Evolutionary conservation across 2,329 filamentous ascomycete species (phyloP).

Genomic region (Decorospora gaudefroyi): DNA sequence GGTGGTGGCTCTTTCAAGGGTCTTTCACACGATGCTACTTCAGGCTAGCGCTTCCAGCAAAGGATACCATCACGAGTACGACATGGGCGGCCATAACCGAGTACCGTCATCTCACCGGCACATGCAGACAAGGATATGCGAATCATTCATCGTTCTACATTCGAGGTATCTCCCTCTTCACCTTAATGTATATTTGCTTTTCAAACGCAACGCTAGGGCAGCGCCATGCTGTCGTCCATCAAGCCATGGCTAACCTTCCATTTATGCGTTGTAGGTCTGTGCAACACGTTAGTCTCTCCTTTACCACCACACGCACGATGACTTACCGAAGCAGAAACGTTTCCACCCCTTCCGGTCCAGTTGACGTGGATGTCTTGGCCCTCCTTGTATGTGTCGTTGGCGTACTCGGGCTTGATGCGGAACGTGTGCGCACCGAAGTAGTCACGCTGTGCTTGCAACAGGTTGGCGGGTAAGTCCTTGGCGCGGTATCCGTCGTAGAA

Average conservation of each 20-base stretch:
- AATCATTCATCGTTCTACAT: slow-evolving; percentile 34
- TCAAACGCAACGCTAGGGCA: slow-evolving; percentile 9
- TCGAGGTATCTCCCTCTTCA: slow-evolving; percentile 24
- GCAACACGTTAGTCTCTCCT: slow-evolving; percentile 1
- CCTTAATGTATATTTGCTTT: slow-evolving; percentile 15
- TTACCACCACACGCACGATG: not conserved
- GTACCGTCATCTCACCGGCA: not conserved
- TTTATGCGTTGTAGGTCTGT: slow-evolving; percentile 91
- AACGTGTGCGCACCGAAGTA: slow-evolving; percentile 81
- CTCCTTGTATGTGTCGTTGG: slow-evolving; percentile 74
- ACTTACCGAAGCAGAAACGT: slow-evolving; percentile 79
- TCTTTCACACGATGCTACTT: slow-evolving; percentile 7
- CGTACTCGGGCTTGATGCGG: slow-evolving; percentile 58
- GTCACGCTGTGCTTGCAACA: slow-evolving; percentile 98
- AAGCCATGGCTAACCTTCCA: slow-evolving; percentile 21
- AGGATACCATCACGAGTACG: not conserved
- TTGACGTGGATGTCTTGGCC: slow-evolving; percentile 97
- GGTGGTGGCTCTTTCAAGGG: slow-evolving; percentile 9
- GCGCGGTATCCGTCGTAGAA: slow-evolving; percentile 99
- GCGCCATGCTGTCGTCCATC: slow-evolving; percentile 22
- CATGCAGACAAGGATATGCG: slow-evolving; percentile 7
- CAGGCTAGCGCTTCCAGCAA: slow-evolving; percentile 10
- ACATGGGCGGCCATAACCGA: slow-evolving; percentile 7
- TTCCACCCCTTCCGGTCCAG: slow-evolving; percentile 98
- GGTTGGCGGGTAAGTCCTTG: slow-evolving; percentile 95